These are phyloP conservation scores for Dendrobium chrysotoxum DNA, from an alignment of 106 monocot genomes.

Conservation along the genomic window DNA sequence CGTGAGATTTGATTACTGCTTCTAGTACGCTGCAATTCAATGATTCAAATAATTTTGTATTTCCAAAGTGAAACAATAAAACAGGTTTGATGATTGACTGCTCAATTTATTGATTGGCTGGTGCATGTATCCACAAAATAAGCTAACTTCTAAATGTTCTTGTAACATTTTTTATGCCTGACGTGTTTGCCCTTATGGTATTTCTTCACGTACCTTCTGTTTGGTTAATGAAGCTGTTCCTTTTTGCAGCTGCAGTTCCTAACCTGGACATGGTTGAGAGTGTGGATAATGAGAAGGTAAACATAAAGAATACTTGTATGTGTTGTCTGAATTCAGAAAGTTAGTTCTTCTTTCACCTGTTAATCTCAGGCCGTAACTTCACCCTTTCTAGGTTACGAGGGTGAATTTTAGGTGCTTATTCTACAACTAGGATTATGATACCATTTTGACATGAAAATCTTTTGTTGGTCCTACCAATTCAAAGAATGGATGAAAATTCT, in stretches of 20 bases:
- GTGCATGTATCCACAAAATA: too few relatives aligned
- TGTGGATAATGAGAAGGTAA: conserved; percentile 76
- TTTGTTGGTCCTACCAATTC: too few relatives aligned
- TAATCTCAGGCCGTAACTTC: not conserved
- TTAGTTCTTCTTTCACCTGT: not conserved
- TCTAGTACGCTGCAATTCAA: too few relatives aligned
- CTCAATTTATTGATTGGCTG: not conserved
- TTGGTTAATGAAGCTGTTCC: not conserved
- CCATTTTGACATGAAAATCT: too few relatives aligned
- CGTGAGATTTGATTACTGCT: too few relatives aligned
- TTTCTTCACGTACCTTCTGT: not conserved
- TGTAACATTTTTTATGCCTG: not conserved
- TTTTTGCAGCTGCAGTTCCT: conserved; percentile 56
- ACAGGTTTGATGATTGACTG: not conserved
- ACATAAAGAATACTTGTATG: not conserved
- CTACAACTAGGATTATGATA: too few relatives aligned
- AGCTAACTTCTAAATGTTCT: not conserved
- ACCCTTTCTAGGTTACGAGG: not conserved
- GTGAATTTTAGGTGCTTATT: not conserved
- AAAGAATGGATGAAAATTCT: too few relatives aligned
- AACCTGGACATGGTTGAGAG: conserved; percentile 87
- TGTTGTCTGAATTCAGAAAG: too few relatives aligned
- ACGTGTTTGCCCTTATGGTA: not conserved
- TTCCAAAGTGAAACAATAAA: not conserved
- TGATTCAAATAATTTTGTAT: too few relatives aligned